Evolutionary conservation across 257 asterid genomes (phyloP).

Genomic region (Solanum bukasovii): DNA sequence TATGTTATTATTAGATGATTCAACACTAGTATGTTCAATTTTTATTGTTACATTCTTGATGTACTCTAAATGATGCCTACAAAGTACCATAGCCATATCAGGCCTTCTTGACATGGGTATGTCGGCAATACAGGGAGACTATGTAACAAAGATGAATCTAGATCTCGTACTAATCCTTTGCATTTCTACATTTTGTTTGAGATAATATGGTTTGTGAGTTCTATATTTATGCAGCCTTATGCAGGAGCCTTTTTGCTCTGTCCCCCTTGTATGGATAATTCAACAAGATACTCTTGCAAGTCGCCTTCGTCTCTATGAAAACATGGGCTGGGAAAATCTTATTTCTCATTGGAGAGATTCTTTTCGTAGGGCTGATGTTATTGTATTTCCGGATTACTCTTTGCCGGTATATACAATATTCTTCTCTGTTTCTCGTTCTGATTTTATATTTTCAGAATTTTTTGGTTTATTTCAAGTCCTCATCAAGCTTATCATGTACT

Average conservation of each 20-base stretch:
- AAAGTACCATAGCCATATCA: background rate
- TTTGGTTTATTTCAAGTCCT: background rate
- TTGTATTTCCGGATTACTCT: slow-evolving; percentile 85
- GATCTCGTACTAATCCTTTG: background rate
- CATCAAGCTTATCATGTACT: slow-evolving; percentile 12
- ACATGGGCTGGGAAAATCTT: slow-evolving; percentile 61
- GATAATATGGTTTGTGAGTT: slow-evolving; percentile 47
- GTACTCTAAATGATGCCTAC: background rate
- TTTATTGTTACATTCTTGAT: background rate
- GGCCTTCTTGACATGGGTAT: background rate
- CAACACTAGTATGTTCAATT: background rate
- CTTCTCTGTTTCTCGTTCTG: slow-evolving; percentile 3
- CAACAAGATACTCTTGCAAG: slow-evolving; percentile 84
- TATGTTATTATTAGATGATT: background rate
- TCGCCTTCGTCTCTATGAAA: slow-evolving; percentile 60
- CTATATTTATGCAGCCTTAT: slow-evolving; percentile 97
- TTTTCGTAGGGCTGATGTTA: slow-evolving; percentile 72
- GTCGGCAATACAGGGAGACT: background rate
- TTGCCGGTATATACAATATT: slow-evolving; percentile 51
- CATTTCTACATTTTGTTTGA: background rate
- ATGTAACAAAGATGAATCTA: background rate
- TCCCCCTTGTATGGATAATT: slow-evolving; percentile 89
- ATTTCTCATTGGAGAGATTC: slow-evolving; percentile 67
- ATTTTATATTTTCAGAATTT: background rate
- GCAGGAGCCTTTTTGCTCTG: slow-evolving; percentile 99